phyloP scores from a whole-genome alignment of 1,284 basidiomycete species.

The Laetiporus sulphureus region DNA sequence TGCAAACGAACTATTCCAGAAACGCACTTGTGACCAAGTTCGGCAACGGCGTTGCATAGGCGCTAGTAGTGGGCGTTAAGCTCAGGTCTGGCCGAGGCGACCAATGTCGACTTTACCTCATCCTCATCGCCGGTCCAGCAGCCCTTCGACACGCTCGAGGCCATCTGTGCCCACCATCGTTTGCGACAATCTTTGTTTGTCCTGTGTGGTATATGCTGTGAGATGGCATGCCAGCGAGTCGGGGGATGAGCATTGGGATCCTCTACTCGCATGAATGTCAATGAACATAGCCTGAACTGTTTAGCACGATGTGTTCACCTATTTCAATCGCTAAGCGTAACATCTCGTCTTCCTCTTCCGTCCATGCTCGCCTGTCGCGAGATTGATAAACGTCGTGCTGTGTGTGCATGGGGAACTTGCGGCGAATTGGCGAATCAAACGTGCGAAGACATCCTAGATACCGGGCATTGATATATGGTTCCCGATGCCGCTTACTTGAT shows the following conservation, averaged over 20 bases:
- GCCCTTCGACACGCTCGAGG: slow-evolving; percentile 50
- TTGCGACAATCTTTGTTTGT: slow-evolving; percentile 57
- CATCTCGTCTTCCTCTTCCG: slow-evolving; percentile 46
- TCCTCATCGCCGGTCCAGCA: slow-evolving; percentile 54
- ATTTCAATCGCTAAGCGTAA: slow-evolving; percentile 43
- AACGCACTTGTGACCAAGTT: slow-evolving; percentile 41
- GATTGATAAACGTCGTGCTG: slow-evolving; percentile 13
- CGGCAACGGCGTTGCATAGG: slow-evolving; percentile 45
- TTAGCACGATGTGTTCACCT: slow-evolving; percentile 27
- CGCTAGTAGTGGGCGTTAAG: slow-evolving; percentile 21
- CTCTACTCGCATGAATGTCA: slow-evolving; percentile 28
- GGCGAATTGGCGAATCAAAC: too few species aligned
- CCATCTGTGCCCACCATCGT: slow-evolving; percentile 56
- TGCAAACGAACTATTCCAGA: background rate
- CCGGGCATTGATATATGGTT: too few species aligned
- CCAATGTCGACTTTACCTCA: slow-evolving; percentile 13
- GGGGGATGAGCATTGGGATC: slow-evolving; percentile 46
- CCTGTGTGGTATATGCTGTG: slow-evolving; percentile 50
- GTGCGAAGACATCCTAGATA: too few species aligned
- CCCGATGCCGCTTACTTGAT: too few species aligned
- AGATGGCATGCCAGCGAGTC: slow-evolving; percentile 53
- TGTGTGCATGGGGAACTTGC: slow-evolving; percentile 10
- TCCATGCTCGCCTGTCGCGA: slow-evolving; percentile 50
- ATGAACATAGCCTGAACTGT: slow-evolving; percentile 7
- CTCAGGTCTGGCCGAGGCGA: background rate